Evolutionary conservation across 2,329 filamentous ascomycete genomes (phyloP), one percentile per base, ranked within the genome.

Genomic region (Fusarium penzigii): DNA sequence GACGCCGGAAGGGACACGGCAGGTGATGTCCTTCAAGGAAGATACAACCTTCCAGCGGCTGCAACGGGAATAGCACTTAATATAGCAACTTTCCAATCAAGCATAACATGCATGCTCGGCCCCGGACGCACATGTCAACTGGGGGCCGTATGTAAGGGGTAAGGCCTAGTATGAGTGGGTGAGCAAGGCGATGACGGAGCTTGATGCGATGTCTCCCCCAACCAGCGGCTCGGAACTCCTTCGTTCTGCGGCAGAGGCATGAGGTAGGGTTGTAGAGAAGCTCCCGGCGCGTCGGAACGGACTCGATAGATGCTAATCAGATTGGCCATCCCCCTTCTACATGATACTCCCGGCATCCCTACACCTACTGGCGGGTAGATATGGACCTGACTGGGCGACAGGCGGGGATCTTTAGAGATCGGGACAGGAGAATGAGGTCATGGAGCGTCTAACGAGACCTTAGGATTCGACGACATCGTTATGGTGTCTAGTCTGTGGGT

Each of bases 31-130:
- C 46, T 49, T 51, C 62, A 61, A 62, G 63, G 55, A 55, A 59
- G 38, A 53, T 67, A 67, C 70, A 69, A 61, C 54, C 62, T 61
- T 59, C 58, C 43, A 61, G 62, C 58, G 64, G 66, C 64, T 72
- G 67, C 70, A 72, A 57, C 65, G 67, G 70, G 69, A 65, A 68
- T 70, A 59, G 56, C 55, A 58, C 70, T 68, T 66, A 69, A 65
- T 69, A 69, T 72, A 73, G 70, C 58, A 74, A 65, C 54, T 11
- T 36, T 36, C 32, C 32, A 36, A 36, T 12, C 32, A 36, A 36
- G 13, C 32, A 36, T 14, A 36, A 12, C 32, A 36, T 36, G 32
- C 32, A 36, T 36, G 13, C 32, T 14, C 32, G 32, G 13, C 32
- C 10, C 13, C 10, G 9, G 9, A 36, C 10, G 10, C 32, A 36